These are phyloP conservation scores for Mediolabrus comicus DNA, from an alignment of 108 stramenopile genomes.

Conservation along the genomic window DNA sequence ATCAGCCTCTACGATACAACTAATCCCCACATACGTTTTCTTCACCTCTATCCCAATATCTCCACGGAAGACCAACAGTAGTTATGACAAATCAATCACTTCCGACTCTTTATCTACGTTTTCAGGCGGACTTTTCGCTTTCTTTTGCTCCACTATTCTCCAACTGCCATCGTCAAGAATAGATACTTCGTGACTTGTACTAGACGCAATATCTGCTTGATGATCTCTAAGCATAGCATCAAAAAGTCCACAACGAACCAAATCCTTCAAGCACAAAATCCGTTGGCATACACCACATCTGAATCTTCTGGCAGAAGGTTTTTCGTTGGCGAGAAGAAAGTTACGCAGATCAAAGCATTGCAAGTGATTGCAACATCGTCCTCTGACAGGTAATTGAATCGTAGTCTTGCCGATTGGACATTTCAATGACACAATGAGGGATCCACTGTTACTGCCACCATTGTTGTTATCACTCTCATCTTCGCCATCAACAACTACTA, in stretches of 20 bases:
- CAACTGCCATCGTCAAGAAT: neutral
- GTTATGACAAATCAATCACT: conserved; percentile 1
- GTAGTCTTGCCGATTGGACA: conserved; percentile 56
- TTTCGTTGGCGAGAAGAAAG: conserved; percentile 54
- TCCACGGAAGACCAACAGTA: no score
- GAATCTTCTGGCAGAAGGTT: conserved; percentile 66
- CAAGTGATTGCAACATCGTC: conserved; percentile 31
- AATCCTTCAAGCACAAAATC: conserved; percentile 39
- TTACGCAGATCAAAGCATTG: conserved; percentile 67
- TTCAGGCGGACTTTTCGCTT: neutral
- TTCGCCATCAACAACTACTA: conserved; percentile 31
- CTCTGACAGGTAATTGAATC: conserved; percentile 69
- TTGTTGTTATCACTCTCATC: conserved; percentile 25
- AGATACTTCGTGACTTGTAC: neutral
- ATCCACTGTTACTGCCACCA: neutral
- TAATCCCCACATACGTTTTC: no score
- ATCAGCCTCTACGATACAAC: no score
- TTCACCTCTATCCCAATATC: no score
- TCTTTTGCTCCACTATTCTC: neutral
- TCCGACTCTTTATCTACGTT: neutral
- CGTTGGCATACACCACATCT: conserved; percentile 54
- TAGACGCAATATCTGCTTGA: neutral
- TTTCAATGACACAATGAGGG: conserved; percentile 51
- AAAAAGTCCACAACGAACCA: conserved; percentile 43
- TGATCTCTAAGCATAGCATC: conserved; percentile 33